Evolutionary conservation across 1,284 basidiomycete species (phyloP), one percentile per base, ranked within the genome.

Genomic region (Abortiporus biennis): DNA sequence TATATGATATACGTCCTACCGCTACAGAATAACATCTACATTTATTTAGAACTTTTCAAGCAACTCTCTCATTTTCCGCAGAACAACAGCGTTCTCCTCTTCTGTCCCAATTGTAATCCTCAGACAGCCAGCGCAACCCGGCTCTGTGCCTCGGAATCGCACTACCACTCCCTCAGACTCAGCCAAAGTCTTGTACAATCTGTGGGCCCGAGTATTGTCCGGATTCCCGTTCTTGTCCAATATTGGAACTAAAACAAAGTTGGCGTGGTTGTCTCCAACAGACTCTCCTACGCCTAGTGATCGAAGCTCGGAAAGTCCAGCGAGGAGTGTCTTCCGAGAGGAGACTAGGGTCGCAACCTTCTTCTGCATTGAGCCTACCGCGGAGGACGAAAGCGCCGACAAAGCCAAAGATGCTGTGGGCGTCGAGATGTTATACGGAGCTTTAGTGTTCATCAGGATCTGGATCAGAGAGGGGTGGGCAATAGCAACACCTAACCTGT

Each of bases 371-470:
- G 64, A 55, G 0, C 61, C 56, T 11, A 96, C 54, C 4, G 89
- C 84, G 11, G 65, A 56, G 0, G 79, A 69, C 0, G 85, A 80
- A 25, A 66, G 54, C 0, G 95, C 92, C 8, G 86, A 74, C 11
- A 85, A 66, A 0, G 92, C 93, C 22, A 98, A 78, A 36, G 80
- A 70, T 5, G 95, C 91, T 2, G 92, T 92, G 0, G 93, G 93
- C 0, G 86, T 78, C 11, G 93, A 95, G 52, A 99, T 85, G 64
- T 97, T 97, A 72, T 99, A 99, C 0, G 95, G 95, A 0, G 95
- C 96, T 64, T 99, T 99, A 40, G 95, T 91, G 64, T 98, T 99
- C 55, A 84, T 83, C 47, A 99, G 78, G 52, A 98, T 78, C 59
- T 95, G 94, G 37, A 97, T 85, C 15, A 98, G 69, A 0, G 89